Evolutionary conservation across 2,329 filamentous ascomycete species (phyloP).

Genomic region (Phyllosticta paracitricarpa): DNA sequence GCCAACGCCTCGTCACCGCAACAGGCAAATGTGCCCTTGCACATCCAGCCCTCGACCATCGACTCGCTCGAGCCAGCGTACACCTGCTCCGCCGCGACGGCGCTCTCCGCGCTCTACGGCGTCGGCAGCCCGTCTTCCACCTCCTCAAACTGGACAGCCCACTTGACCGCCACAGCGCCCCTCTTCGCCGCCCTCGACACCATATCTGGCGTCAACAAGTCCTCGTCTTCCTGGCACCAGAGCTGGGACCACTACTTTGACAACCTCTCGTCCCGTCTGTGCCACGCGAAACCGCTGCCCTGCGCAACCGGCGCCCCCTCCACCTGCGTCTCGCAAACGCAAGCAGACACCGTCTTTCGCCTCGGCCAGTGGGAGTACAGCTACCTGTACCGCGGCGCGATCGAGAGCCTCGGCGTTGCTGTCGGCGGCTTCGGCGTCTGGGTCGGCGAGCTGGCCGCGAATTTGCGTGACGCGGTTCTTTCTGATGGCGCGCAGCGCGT

Average conservation of each 20-base stretch:
- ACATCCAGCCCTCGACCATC: slow-evolving; percentile 44
- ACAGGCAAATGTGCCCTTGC: slow-evolving; percentile 24
- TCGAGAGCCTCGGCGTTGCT: slow-evolving; percentile 48
- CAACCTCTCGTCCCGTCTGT: slow-evolving; percentile 69
- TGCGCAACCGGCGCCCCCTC: slow-evolving; percentile 35
- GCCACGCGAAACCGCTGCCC: slow-evolving; percentile 62
- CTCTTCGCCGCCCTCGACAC: slow-evolving; percentile 54
- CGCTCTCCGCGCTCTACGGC: slow-evolving; percentile 36
- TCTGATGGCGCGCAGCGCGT: slow-evolving; percentile 29
- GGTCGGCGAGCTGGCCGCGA: slow-evolving; percentile 58
- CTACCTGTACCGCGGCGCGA: slow-evolving; percentile 58
- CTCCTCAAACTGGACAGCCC: slow-evolving; percentile 47
- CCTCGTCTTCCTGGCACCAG: slow-evolving; percentile 54
- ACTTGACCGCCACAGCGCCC: slow-evolving; percentile 46
- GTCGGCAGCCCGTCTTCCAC: slow-evolving; percentile 32
- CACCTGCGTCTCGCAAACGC: slow-evolving; percentile 49
- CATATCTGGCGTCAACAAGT: slow-evolving; percentile 53
- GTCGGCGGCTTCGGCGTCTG: slow-evolving; percentile 59
- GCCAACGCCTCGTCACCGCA: slow-evolving; percentile 16
- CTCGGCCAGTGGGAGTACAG: slow-evolving; percentile 74
- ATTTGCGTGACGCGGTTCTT: slow-evolving; percentile 47
- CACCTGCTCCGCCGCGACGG: slow-evolving; percentile 45
- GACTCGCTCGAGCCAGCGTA: slow-evolving; percentile 71
- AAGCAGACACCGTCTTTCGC: slow-evolving; percentile 62
- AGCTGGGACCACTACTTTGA: slow-evolving; percentile 78